Percentiles rank a stretch among this genome's conserved stretches.
phyloP scores from a whole-genome alignment of 164 flowering plant species.

The Aristolochia californica region DNA sequence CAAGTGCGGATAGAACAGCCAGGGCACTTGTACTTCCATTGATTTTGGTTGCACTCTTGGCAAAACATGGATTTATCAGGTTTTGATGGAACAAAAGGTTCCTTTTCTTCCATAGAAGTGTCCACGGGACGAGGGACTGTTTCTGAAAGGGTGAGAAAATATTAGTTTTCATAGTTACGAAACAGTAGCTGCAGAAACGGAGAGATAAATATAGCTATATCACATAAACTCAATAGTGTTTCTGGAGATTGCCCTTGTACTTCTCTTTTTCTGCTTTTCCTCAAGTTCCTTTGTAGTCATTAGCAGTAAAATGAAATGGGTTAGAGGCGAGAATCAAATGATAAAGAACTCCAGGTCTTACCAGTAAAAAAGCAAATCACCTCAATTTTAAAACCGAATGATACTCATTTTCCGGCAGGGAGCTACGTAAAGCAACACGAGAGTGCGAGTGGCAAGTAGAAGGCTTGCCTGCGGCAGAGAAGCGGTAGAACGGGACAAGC shows the following conservation, averaged over 20 bases:
- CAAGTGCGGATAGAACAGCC: slow-evolving; percentile 24
- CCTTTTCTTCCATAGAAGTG: slow-evolving; percentile 4
- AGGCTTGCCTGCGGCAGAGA: too few species aligned
- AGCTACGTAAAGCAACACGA: too few species aligned
- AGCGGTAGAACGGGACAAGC: too few species aligned
- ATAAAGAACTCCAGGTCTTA: too few species aligned
- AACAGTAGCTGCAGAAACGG: not conserved
- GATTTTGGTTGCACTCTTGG: slow-evolving; percentile 17
- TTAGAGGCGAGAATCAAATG: too few species aligned
- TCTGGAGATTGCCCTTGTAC: not conserved
- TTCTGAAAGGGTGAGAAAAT: not conserved
- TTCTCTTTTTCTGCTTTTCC: too few species aligned
- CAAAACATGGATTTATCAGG: slow-evolving; percentile 9
- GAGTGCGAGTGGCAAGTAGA: too few species aligned
- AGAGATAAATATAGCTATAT: not conserved
- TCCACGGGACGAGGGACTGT: not conserved
- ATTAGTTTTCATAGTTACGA: not conserved
- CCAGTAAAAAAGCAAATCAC: too few species aligned
- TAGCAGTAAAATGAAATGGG: too few species aligned
- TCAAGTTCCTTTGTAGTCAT: too few species aligned
- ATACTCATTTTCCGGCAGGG: too few species aligned
- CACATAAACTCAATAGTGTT: not conserved
- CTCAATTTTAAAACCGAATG: too few species aligned
- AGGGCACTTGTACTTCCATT: slow-evolving; percentile 24
- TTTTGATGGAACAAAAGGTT: slow-evolving; percentile 6